phyloP scores from a whole-genome alignment of 352 stramenopile genomes.

The Phytophthora sp. region DNA sequence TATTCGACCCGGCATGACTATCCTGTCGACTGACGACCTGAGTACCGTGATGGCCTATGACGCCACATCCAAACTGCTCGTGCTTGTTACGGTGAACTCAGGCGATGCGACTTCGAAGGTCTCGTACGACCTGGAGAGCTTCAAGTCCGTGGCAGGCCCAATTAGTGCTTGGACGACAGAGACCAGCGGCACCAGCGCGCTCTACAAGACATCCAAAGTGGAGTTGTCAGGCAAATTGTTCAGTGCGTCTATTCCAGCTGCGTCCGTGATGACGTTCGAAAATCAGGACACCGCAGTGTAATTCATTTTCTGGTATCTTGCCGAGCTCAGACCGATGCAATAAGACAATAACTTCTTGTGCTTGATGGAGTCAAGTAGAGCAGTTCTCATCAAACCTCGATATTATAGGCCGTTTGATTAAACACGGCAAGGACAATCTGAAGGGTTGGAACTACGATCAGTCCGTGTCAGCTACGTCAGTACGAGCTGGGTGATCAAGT shows the following conservation, averaged over 20 bases:
- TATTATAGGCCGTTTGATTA: too few species aligned
- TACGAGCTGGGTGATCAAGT: slow-evolving; percentile 50
- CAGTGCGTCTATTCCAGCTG: slow-evolving; percentile 37
- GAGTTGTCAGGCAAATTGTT: slow-evolving; percentile 44
- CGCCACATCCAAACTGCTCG: slow-evolving; percentile 34
- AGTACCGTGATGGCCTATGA: slow-evolving; percentile 62
- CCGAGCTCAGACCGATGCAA: not conserved
- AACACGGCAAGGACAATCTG: slow-evolving; percentile 53
- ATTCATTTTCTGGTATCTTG: not conserved
- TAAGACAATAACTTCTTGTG: slow-evolving; percentile 1
- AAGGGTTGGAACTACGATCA: slow-evolving; percentile 45
- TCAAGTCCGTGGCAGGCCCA: slow-evolving; percentile 34
- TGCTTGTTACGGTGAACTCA: slow-evolving; percentile 56
- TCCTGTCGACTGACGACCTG: slow-evolving; percentile 43
- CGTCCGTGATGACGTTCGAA: slow-evolving; percentile 58
- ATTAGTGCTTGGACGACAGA: slow-evolving; percentile 53
- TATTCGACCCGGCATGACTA: slow-evolving; percentile 63
- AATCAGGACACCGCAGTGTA: slow-evolving; percentile 28
- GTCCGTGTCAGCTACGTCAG: slow-evolving; percentile 46
- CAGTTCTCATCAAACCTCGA: too few species aligned
- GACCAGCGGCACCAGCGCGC: slow-evolving; percentile 40
- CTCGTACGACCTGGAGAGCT: slow-evolving; percentile 49
- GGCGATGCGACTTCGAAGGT: slow-evolving; percentile 30
- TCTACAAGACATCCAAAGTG: slow-evolving; percentile 43
- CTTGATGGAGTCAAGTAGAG: too few species aligned